Base-by-base conservation (phyloP, 2,329 filamentous ascomycete genomes). In the Hymenoscyphus linearis region DNA sequence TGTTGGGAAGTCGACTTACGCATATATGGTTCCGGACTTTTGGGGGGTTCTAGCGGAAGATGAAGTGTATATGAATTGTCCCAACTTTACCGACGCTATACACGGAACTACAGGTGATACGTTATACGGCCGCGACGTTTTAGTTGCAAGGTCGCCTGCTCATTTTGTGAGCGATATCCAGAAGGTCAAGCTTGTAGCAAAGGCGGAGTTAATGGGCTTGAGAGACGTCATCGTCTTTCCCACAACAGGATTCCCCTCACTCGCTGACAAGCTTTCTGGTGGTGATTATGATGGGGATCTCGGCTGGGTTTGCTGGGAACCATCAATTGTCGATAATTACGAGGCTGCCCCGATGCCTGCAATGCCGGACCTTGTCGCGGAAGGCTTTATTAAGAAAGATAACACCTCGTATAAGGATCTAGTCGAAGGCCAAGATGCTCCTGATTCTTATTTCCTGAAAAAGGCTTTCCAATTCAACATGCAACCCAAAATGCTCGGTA, bases 221-320 rank as follows among this genome's bases (percentile, higher is more conserved):
- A 88, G 88, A 63, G 88, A 97, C 67, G 86, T 96, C 1, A 80
- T 95, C 14, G 81, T 97, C 0, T 97, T 98, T 66, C 80, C 90
- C 0, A 79, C 78, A 0, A 82, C 81, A 62, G 89, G 89, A 0
- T 70, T 80, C 27, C 76, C 75, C 0, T 83, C 89, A 0, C 78
- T 92, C 0, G 90, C 89, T 0, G 82, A 85, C 9, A 86, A 87
- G 67, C 77, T 93, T 0, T 90, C 89, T 1, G 90, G 90, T 0
- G 90, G 90, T 0, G 90, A 93, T 68, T 93, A 92, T 64, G 90
- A 93, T 66, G 90, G 90, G 0, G 90, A 95, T 64, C 81, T 77
- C n/a, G 84, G 89, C 4, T 93, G 89, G 88, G 75, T 91, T 0
- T 91, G 87, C 68, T 93, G 88, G 87, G 88, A 93, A 31, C 76